These are phyloP conservation scores for Coemansia aciculifera DNA, from an alignment of 192 early-diverging fungal genomes.

Conservation along the genomic window DNA sequence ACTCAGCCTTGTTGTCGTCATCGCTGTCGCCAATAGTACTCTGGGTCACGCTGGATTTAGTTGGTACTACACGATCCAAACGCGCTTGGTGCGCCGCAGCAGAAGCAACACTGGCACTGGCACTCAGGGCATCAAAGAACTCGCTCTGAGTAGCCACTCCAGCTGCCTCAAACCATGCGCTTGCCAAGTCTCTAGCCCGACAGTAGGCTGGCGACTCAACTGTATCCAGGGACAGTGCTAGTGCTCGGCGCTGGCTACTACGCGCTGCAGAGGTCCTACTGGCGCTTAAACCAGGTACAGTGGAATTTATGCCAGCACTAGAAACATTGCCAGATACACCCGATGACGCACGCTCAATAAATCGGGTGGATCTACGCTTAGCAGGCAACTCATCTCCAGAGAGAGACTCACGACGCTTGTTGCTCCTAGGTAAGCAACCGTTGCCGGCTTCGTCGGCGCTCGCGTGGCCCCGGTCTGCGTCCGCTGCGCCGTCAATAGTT, in stretches of 20 bases:
- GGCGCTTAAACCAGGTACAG: not conserved
- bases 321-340: not conserved
- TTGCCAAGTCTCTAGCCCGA: conserved; percentile 6
- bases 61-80: not conserved
- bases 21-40: not conserved
- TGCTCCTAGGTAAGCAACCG: not conserved
- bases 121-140: not conserved
- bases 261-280: conserved; percentile 6
- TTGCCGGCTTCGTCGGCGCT: conserved; percentile 7
- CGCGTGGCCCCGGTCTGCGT: not conserved
- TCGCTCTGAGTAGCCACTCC: not conserved
- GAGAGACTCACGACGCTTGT: conserved; percentile 28
- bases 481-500: not conserved
- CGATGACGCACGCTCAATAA: conserved; percentile 34
- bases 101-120: not conserved
- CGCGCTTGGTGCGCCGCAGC: not conserved
- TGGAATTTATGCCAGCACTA: not conserved
- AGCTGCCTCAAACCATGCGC: conserved; percentile 10
- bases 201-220: conserved; percentile 17
- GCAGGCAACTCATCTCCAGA: conserved; percentile 51
- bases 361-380: conserved; percentile 49
- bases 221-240: conserved; percentile 7
- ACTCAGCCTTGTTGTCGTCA: not conserved
- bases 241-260: not conserved
- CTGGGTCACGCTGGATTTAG: not conserved